Conservation (phyloP, 2,329 filamentous ascomycete species). For the Penicillium psychrosexuale region DNA sequence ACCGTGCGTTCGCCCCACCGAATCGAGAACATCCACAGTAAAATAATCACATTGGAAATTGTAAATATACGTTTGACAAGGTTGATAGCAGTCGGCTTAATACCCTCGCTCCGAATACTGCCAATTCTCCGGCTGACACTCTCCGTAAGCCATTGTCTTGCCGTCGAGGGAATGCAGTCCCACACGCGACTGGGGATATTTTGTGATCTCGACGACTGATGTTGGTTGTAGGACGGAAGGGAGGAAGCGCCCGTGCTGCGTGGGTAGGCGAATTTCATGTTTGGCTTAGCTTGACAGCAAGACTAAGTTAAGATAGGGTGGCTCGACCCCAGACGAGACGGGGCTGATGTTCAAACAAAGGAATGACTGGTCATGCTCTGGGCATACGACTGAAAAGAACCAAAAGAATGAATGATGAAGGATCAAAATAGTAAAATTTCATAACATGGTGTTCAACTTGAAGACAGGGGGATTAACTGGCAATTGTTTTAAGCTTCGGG, state of each 20-base stretch:
- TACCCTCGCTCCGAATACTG: slow-evolving; percentile 12
- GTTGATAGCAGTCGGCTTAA: slow-evolving; percentile 15
- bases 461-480: slow-evolving; percentile 10
- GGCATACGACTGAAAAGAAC: background rate
- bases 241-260: slow-evolving; percentile 25
- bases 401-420: background rate
- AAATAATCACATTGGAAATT: slow-evolving; percentile 63
- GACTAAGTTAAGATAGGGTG: slow-evolving; percentile 3
- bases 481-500: slow-evolving; percentile 7
- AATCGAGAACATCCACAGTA: slow-evolving; percentile 72
- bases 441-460: slow-evolving; percentile 2
- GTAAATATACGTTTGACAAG: slow-evolving; percentile 25
- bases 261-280: slow-evolving; percentile 38
- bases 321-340: slow-evolving; percentile 15
- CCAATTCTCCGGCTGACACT: slow-evolving; percentile 6
- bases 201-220: slow-evolving; percentile 10
- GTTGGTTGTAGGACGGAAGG: slow-evolving; percentile 25
- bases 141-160: slow-evolving; percentile 25
- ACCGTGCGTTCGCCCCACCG: slow-evolving; percentile 82
- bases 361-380: slow-evolving; percentile 21
- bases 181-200: slow-evolving; percentile 13
- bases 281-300: slow-evolving; percentile 15
- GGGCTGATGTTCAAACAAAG: slow-evolving; percentile 16
- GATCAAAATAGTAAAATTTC: background rate
- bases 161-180: slow-evolving; percentile 20